Percentiles rank a stretch among this genome's conserved stretches.
Conservation (phyloP, 1,284 basidiomycete species). For the Microbotryum lychnidis-dioicae region DNA sequence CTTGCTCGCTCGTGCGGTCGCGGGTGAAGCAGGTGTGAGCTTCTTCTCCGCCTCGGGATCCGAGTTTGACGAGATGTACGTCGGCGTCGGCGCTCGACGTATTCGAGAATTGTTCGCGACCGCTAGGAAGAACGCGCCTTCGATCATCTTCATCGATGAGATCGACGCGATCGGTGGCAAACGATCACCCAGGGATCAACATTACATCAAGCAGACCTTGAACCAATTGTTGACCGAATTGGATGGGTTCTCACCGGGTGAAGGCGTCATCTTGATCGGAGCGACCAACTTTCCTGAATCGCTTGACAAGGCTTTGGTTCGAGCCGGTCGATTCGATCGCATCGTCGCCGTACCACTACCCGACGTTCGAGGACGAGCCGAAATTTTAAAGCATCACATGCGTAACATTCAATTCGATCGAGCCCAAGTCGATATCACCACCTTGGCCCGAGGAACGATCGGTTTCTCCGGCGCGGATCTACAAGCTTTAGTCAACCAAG, state of each 20-base stretch:
- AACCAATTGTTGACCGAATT: slow-evolving; percentile 92
- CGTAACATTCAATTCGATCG: slow-evolving; percentile 57
- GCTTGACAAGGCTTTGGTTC: slow-evolving; percentile 71
- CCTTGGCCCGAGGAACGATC: slow-evolving; percentile 81
- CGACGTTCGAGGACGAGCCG: slow-evolving; percentile 70
- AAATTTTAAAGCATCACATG: slow-evolving; percentile 85
- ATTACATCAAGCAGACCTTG: slow-evolving; percentile 56
- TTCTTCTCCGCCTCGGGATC: slow-evolving; percentile 68
- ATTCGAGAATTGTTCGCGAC: slow-evolving; percentile 92
- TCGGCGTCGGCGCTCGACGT: slow-evolving; percentile 90
- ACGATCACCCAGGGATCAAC: slow-evolving; percentile 56
- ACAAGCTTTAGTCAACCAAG: slow-evolving; percentile 42
- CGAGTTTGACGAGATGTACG: slow-evolving; percentile 95
- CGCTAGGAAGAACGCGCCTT: slow-evolving; percentile 88
- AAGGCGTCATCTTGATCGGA: slow-evolving; percentile 86
- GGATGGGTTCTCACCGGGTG: slow-evolving; percentile 83
- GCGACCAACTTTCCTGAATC: slow-evolving; percentile 93
- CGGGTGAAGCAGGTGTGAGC: slow-evolving; percentile 91
- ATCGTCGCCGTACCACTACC: slow-evolving; percentile 81
- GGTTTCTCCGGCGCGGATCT: slow-evolving; percentile 68
- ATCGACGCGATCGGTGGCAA: slow-evolving; percentile 89
- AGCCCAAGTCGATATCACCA: slow-evolving; percentile 65
- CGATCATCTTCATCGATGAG: slow-evolving; percentile 92
- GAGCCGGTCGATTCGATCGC: slow-evolving; percentile 88
- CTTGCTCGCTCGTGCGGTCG: slow-evolving; percentile 87